Percentiles rank a stretch among this genome's conserved stretches.
Evolutionary conservation across 2,329 filamentous ascomycete genomes (phyloP).

Genomic region (Fusarium annulatum): DNA sequence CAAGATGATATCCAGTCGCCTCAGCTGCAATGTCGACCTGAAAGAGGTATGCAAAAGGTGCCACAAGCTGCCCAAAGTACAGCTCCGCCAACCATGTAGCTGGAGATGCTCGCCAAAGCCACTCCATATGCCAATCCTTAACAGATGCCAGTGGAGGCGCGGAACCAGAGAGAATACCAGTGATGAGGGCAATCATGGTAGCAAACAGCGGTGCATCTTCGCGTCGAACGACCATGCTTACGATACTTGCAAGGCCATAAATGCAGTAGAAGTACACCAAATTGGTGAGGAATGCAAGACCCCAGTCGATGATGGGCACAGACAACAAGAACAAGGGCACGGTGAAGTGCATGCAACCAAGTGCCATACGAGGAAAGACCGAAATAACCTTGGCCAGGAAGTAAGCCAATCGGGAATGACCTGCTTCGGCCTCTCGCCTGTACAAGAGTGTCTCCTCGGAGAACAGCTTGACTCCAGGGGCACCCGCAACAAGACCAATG

Average conservation of each 20-base stretch:
- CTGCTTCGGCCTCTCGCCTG: conserved; percentile 65
- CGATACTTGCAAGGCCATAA: conserved; percentile 63
- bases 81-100: conserved; percentile 67
- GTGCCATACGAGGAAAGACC: conserved; percentile 61
- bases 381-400: conserved; percentile 66
- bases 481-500: conserved; percentile 62
- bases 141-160: conserved; percentile 62
- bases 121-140: conserved; percentile 62
- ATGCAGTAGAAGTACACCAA: conserved; percentile 68
- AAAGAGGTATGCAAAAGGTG: conserved; percentile 63
- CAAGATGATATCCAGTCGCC: conserved; percentile 58
- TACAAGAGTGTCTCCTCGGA: conserved; percentile 57
- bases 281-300: conserved; percentile 61
- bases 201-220: conserved; percentile 68
- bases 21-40: conserved; percentile 58
- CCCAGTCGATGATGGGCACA: conserved; percentile 62
- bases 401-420: conserved; percentile 66
- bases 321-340: conserved; percentile 61
- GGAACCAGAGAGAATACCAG: conserved; percentile 65
- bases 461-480: conserved; percentile 67
- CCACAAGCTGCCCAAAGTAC: conserved; percentile 64
- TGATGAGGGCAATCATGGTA: conserved; percentile 64
- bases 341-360: conserved; percentile 66
- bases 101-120: conserved; percentile 65
- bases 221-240: conserved; percentile 65